Evolutionary conservation across 2,329 filamentous ascomycete species (phyloP).

Genomic region (Penicillium rolfsii): DNA sequence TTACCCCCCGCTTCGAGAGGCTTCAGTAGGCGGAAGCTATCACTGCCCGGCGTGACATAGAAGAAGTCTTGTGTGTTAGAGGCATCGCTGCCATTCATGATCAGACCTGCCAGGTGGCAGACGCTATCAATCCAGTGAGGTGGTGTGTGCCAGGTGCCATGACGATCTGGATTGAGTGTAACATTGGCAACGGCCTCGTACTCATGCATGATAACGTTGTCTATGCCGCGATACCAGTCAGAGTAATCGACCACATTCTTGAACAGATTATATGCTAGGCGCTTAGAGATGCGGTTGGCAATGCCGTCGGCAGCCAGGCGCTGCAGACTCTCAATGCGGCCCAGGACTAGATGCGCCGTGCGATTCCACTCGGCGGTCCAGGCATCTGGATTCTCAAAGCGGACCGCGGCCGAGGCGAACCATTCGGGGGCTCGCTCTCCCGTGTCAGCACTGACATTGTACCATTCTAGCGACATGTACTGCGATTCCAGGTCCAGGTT

Average conservation of each 20-base stretch:
- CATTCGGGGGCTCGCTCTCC: not conserved
- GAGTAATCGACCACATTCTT: slow-evolving; percentile 32
- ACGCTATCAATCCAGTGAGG: slow-evolving; percentile 44
- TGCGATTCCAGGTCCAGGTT: not conserved
- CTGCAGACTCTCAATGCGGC: slow-evolving; percentile 28
- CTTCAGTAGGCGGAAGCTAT: slow-evolving; percentile 29
- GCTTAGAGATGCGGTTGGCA: slow-evolving; percentile 32
- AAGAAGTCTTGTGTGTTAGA: slow-evolving; percentile 33
- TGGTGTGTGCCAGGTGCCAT: slow-evolving; percentile 33
- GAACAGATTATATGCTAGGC: slow-evolving; percentile 41
- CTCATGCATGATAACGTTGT: slow-evolving; percentile 31
- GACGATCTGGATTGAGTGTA: slow-evolving; percentile 21
- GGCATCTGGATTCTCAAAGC: slow-evolving; percentile 8
- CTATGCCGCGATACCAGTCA: slow-evolving; percentile 35
- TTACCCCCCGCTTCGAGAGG: slow-evolving; percentile 27
- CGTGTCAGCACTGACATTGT: not conserved
- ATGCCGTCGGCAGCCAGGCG: slow-evolving; percentile 26
- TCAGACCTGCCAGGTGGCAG: slow-evolving; percentile 40
- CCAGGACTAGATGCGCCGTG: slow-evolving; percentile 25
- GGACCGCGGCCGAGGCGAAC: slow-evolving; percentile 21
- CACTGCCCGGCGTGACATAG: slow-evolving; percentile 39
- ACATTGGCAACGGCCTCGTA: slow-evolving; percentile 37
- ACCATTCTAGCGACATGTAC: not conserved
- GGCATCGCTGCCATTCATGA: slow-evolving; percentile 37
- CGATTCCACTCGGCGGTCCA: slow-evolving; percentile 29